phyloP scores from a whole-genome alignment of 805 yeast genomes.

The Suhomyces sp. region DNA sequence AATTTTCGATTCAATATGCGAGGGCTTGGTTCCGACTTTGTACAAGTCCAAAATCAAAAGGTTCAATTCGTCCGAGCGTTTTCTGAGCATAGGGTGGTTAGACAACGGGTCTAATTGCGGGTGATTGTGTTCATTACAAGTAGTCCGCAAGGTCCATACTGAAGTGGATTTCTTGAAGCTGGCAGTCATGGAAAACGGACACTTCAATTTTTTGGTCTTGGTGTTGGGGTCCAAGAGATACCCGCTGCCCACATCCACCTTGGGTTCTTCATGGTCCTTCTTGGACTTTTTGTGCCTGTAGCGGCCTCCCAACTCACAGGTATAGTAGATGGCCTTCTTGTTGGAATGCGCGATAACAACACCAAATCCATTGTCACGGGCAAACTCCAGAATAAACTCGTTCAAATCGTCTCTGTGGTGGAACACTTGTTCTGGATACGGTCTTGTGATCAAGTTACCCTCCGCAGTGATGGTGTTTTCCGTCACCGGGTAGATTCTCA shows the following conservation, averaged over 20 bases:
- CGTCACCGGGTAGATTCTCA: constrained; percentile 42
- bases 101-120: constrained; percentile 56
- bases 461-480: constrained; percentile 48
- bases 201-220: constrained; percentile 51
- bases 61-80: constrained; percentile 52
- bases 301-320: constrained; percentile 58
- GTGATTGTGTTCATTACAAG: constrained; percentile 58
- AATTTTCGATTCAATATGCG: constrained; percentile 51
- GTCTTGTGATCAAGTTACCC: constrained; percentile 53
- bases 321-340: constrained; percentile 57
- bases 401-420: constrained; percentile 50
- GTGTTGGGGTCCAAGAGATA: constrained; percentile 41
- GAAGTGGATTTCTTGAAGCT: constrained; percentile 48
- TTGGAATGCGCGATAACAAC: constrained; percentile 61
- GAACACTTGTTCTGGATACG: constrained; percentile 53
- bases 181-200: constrained; percentile 63
- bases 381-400: constrained; percentile 55
- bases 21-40: constrained; percentile 55
- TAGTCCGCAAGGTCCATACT: constrained; percentile 52
- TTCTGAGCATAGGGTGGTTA: constrained; percentile 57
- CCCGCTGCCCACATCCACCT: constrained; percentile 31
- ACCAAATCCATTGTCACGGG: constrained; percentile 57
- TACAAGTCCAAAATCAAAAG: constrained; percentile 51
- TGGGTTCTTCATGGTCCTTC: constrained; percentile 18
- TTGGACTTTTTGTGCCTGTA: constrained; percentile 50